These are phyloP conservation scores for Debaryomyces fabryi DNA, from an alignment of 1,139 yeast genomes.

Conservation along the genomic window DNA sequence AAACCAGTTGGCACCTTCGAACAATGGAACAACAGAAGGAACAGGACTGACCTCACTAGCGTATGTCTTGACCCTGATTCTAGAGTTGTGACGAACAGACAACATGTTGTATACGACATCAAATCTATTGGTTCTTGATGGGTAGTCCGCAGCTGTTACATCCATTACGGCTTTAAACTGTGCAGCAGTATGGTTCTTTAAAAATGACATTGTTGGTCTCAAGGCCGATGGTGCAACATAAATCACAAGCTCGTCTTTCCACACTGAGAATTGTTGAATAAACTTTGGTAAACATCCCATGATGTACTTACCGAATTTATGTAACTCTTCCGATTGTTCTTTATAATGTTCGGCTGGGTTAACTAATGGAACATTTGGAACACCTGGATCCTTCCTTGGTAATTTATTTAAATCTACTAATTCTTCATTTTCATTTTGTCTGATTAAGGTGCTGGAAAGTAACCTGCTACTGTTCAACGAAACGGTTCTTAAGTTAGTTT, in stretches of 20 bases:
- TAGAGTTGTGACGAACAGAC: constrained; percentile 80
- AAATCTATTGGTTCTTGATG: constrained; percentile 80
- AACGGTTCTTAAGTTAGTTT: constrained; percentile 7
- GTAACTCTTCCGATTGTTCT: constrained; percentile 72
- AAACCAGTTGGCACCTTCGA: constrained; percentile 85
- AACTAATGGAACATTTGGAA: constrained; percentile 57
- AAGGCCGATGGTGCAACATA: constrained; percentile 78
- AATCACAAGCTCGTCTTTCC: constrained; percentile 86
- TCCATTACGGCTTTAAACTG: constrained; percentile 82
- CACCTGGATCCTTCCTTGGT: constrained; percentile 43
- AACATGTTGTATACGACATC: constrained; percentile 85
- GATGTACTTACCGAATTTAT: constrained; percentile 79
- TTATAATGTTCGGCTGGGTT: constrained; percentile 80
- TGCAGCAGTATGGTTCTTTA: constrained; percentile 77
- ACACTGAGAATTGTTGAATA: constrained; percentile 81
- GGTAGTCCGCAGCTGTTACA: constrained; percentile 86
- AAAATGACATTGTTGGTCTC: constrained; percentile 67
- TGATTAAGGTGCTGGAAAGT: constrained; percentile 14
- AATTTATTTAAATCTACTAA: constrained; percentile 40
- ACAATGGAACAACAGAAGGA: constrained; percentile 72
- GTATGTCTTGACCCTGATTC: constrained; percentile 87
- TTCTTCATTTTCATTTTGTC: constrained; percentile 27
- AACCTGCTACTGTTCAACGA: constrained; percentile 11
- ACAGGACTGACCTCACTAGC: constrained; percentile 84
- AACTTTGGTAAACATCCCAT: constrained; percentile 81